Evolutionary conservation across 495 filamentous ascomycete genomes (phyloP).

Genomic region (Lasiosphaeria ovina): DNA sequence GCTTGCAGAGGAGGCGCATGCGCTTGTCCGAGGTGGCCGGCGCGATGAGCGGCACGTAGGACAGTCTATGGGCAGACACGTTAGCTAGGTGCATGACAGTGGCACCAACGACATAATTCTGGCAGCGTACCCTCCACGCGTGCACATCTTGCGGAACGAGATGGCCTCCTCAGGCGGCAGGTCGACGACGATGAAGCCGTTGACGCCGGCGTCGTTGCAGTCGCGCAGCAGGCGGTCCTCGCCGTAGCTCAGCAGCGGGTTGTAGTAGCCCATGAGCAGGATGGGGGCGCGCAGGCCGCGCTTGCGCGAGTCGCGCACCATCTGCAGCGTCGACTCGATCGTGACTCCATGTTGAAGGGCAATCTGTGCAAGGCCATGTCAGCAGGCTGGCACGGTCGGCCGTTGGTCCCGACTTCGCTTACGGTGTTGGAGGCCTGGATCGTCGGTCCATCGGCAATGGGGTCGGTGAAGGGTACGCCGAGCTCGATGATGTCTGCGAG

Average conservation of each 20-base stretch:
- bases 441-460: constrained; percentile 92
- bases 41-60: constrained; percentile 93
- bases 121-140: constrained; percentile 60
- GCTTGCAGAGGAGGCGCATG: constrained; percentile 93
- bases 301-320: constrained; percentile 72
- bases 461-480: constrained; percentile 94
- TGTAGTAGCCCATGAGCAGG: constrained; percentile 98
- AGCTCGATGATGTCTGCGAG: constrained; percentile 73
- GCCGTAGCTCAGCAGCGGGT: constrained; percentile 88
- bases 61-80: constrained; percentile 54
- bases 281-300: constrained; percentile 77
- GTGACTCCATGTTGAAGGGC: constrained; percentile 88
- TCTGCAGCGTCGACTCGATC: constrained; percentile 69
- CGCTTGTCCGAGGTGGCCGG: constrained; percentile 88
- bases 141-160: constrained; percentile 82
- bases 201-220: constrained; percentile 81
- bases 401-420: constrained; percentile 11
- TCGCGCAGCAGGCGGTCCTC: constrained; percentile 85
- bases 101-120: neutral
- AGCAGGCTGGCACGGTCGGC: constrained; percentile 3
- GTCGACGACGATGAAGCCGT: constrained; percentile 97
- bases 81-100: neutral
- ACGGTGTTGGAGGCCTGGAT: constrained; percentile 90
- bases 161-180: constrained; percentile 95
- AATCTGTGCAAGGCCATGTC: constrained; percentile 24